Conservation (phyloP, 208 protist species). For the Acanthamoeba sp. region DNA sequence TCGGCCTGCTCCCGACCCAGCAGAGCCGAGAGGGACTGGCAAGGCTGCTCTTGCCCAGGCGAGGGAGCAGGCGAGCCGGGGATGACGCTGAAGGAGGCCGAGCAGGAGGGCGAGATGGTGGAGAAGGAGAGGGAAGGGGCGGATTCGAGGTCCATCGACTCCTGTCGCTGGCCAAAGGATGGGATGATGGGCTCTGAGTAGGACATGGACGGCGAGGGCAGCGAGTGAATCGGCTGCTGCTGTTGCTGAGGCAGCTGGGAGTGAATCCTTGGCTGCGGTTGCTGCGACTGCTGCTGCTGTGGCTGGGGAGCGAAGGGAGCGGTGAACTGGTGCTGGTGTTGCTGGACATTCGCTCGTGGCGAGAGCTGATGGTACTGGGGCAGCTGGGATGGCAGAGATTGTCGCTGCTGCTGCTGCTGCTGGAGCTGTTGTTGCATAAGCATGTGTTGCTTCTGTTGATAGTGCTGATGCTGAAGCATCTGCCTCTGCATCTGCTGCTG, state of each 20-base stretch:
- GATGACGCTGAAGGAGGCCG: background rate
- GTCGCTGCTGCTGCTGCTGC: background rate
- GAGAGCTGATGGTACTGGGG: background rate
- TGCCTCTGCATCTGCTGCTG: no score
- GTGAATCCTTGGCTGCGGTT: background rate
- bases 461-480: no score
- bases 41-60: background rate
- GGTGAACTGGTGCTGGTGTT: no score
- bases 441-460: background rate
- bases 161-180: conserved; percentile 11
- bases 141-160: conserved; percentile 44
- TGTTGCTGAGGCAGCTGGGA: background rate
- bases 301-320: background rate
- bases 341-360: background rate
- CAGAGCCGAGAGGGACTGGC: background rate
- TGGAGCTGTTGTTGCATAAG: background rate
- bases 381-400: background rate
- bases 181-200: conserved; percentile 20
- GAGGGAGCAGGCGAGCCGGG: background rate
- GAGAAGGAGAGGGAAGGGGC: conserved; percentile 7
- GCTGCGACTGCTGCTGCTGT: background rate
- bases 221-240: background rate
- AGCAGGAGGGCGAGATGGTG: background rate
- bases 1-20: background rate
- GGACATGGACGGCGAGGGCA: background rate